Evolutionary conservation across 2,329 filamentous ascomycete genomes (phyloP), one percentile per base, ranked within the genome.

Genomic region (Stemphylium vesicarium): DNA sequence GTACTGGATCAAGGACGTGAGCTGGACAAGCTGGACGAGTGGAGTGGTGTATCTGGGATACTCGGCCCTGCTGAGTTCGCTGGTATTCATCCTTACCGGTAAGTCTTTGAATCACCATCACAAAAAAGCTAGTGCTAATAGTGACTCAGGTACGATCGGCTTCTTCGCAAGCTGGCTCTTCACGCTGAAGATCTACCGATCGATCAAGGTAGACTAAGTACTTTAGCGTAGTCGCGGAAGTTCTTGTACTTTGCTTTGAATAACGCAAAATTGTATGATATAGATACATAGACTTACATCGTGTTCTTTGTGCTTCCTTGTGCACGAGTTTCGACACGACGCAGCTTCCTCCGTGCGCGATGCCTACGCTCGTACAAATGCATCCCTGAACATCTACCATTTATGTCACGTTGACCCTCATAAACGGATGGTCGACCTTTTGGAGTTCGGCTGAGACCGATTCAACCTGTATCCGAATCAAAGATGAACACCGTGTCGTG

Each of bases 161-260:
- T 97, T 95, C 81, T 92, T 97, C 68, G 87, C 95, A 8, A 96
- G 92, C 74, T 98, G 93, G 91, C 85, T 89, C 73, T 99, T 99
- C 74, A 89, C 96, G 48, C 86, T 91, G 64, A 94, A 90, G 75
- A 99, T 99, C 58, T 99, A 99, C 76, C 82, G 87, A 20, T 97
- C 93, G n/a, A 96, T 99, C 80, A 99, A 99, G 82, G 92, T 99
- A 62, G 95, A 99, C 74, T 99, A 77, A 78, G 37, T 32, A 26
- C 18, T 29, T 22, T 16, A 13, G 15, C 13, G 18, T 8, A 29
- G 33, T 40, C 12, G 12, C 15, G 15, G 20, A 4, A 29, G 18
- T 22, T 15, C 12, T 35, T 46, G 20, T 29, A 7, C 7, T 29
- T 46, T 13, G 12, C 36, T 48, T 48, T 40, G 18, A 35, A 38